These are phyloP conservation scores for Venturia aucupariae DNA, from an alignment of 2,329 filamentous ascomycete species.

Conservation along the genomic window DNA sequence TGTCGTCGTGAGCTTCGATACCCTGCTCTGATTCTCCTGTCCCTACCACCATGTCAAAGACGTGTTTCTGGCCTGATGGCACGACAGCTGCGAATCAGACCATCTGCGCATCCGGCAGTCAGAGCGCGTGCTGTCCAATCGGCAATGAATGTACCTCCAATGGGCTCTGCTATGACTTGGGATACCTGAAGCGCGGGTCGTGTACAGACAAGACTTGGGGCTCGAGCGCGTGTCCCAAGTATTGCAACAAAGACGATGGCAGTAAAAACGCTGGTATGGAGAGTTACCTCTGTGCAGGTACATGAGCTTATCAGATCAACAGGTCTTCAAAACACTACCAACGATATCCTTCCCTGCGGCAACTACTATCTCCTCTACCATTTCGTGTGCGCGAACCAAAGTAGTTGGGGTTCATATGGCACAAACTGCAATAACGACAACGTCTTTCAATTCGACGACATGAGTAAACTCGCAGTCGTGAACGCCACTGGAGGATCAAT, in stretches of 20 bases:
- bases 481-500: neutral
- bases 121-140: neutral
- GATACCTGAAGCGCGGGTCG: slow-evolving; percentile 4
- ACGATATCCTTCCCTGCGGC: slow-evolving; percentile 9
- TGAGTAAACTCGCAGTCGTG: neutral
- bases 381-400: neutral
- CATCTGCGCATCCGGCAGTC: neutral
- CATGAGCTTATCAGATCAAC: neutral
- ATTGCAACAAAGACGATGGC: neutral
- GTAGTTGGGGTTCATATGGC: neutral
- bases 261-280: neutral
- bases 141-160: neutral
- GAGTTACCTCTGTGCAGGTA: neutral
- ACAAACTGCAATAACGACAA: neutral
- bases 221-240: slow-evolving; percentile 6
- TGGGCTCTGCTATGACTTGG: neutral
- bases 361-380: neutral
- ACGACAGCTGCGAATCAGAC: neutral
- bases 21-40: neutral
- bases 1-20: neutral
- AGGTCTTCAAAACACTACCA: slow-evolving; percentile 1
- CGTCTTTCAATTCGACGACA: slow-evolving; percentile 2
- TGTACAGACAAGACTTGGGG: slow-evolving; percentile 8
- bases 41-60: neutral
- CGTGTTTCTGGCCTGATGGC: slow-evolving; percentile 3